Evolutionary conservation across 768 basidiomycete genomes (phyloP), one percentile per base, ranked within the genome.

Genomic region (Auricularia sp.): DNA sequence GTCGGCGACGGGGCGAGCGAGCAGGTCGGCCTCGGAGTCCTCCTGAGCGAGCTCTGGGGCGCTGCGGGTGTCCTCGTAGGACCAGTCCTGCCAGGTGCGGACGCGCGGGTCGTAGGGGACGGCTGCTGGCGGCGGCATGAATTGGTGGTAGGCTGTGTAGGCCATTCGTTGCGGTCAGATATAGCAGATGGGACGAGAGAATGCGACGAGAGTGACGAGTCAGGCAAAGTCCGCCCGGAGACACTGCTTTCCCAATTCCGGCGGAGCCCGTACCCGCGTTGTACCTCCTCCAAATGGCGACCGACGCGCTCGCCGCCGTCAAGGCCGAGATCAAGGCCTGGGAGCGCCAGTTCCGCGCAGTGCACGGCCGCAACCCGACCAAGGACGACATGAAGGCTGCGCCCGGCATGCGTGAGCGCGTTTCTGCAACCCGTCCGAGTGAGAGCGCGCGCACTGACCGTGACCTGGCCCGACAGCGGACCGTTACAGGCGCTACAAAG

Each of bases 401-500:
- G 18, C 36, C 65, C 5, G 63, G 56, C 11, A 61, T 66, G 33
- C 34, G 66, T 66, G 36, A 21, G 66, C 43, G 11, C 16, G 23
- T 42, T 11, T 63, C n/a, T n/a, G n/a, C 11, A 10, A 35, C 42
- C 29, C 35, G 39, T 29, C 5, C 5, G 12, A 23, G 21, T 47
- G 36, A 61, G 29, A 29, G 29, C 29, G 29, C 14, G 29, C 16
- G 12, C 29, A 29, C 12, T 62, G 6, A 64, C 39, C 58, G 3
- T 29, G 29, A 33, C 39, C 35, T 62, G 51, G 2, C 16, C n/a
- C 43, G 29, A 29, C 29, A 66, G 66, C 58, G 29, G 47, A 64
- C 2, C 64, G 61, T 42, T 66, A 66, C 66, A 66, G 64, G 39
- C 42, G 29, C 7, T 66, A 64, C 66, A 66, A 64, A 42, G 34